Base-by-base conservation (phyloP, 2,329 filamentous ascomycete genomes). In the Venturia asperata region DNA sequence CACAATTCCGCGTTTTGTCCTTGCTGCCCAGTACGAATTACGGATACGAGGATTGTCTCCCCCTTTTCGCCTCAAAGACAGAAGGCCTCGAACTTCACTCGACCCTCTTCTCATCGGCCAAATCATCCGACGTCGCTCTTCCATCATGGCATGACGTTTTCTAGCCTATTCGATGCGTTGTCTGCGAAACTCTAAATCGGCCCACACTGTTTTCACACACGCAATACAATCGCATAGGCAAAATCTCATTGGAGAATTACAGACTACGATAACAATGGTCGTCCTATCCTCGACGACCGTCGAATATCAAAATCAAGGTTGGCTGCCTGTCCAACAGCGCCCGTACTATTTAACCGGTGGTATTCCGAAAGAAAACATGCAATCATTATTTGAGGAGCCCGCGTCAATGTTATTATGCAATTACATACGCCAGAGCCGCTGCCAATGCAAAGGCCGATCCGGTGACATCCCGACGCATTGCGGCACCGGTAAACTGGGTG, bases 361-460 rank as follows among this genome's bases (percentile, higher is more conserved):
- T 37, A 58, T 10, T 37, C 49, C 17, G 17, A 37, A n/a, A 10
- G 27, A 58, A n/a, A 37, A 58, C 49, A 15, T 19, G 49, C 13
- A 55, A 55, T 55, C 49, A 34, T 34, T 17, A 55, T 19, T 34
- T 24, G 24, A 21, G 34, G 17, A 34, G 21, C 15, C 19, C 19
- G 30, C 15, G n/a, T 37, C 49, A 11, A 37, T n/a, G 15, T 19
- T 1, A 37, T 37, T 13, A 58, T n/a, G 17, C 27, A 21, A 58
- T 58, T n/a, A 27, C 52, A 10, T 58, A 58, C 39, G 60, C 60
- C 60, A 62, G 19, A 19, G 60, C 60, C 17, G 60, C 60, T 62
- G 43, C 43, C 60, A 62, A 42, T 19, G 60, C 60, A 10, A 47
- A 43, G n/a, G 34, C 60, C 41, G 43, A 43, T 43, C 39, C 43